Percentiles rank a stretch among this genome's conserved stretches.
Conservation (phyloP, 148 eudicot genomes). For the Cornus controversa region DNA sequence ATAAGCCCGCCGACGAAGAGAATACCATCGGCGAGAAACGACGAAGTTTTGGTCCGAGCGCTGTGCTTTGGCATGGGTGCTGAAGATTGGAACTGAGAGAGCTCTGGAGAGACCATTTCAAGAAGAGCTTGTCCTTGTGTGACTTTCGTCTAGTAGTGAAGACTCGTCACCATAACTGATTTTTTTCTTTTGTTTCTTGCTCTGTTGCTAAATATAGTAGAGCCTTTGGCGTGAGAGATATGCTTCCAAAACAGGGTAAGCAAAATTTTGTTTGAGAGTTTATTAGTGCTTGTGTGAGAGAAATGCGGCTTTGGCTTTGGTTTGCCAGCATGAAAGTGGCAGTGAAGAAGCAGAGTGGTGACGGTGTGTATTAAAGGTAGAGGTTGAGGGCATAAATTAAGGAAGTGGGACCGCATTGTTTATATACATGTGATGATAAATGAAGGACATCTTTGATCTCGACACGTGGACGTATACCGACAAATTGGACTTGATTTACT, state of each 20-base stretch:
- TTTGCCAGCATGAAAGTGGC: no score
- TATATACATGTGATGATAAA: no score
- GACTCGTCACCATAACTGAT: neutral
- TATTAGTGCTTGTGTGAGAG: no score
- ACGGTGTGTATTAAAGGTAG: no score
- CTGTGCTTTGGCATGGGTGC: slow-evolving; percentile 39
- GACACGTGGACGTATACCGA: no score
- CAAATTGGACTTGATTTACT: no score
- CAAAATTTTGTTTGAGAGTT: no score
- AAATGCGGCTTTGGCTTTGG: no score
- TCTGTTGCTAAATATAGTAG: neutral
- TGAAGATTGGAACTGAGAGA: slow-evolving; percentile 6
- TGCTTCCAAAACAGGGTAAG: neutral
- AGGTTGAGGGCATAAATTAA: no score
- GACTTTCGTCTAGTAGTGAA: neutral
- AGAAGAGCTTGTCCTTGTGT: neutral
- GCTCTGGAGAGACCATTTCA: slow-evolving; percentile 10
- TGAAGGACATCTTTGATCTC: no score
- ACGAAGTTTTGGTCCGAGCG: slow-evolving; percentile 28
- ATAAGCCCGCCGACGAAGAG: slow-evolving; percentile 39
- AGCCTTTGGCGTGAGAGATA: neutral
- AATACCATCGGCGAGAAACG: slow-evolving; percentile 29
- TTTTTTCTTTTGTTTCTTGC: neutral
- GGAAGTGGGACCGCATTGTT: no score
- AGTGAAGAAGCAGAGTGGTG: no score